Evolutionary conservation across 108 stramenopile genomes (phyloP).

Genomic region (Nitzschia sp.): DNA sequence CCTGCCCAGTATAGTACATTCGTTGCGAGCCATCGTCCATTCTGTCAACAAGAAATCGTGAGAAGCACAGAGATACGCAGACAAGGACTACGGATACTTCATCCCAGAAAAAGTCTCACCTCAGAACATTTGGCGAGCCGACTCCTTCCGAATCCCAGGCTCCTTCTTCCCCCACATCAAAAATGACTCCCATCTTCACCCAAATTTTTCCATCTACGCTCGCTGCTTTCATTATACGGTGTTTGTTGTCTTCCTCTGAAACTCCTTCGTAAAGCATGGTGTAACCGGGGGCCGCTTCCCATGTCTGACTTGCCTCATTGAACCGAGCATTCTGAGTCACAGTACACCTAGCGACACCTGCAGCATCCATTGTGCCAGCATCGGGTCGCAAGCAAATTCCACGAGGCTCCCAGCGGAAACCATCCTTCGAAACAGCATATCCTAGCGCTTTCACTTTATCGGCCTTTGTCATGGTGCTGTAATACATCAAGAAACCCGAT

Average conservation of each 20-base stretch:
- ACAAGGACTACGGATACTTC: background rate
- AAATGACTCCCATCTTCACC: conserved; percentile 68
- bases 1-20: conserved; percentile 91
- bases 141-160: conserved; percentile 79
- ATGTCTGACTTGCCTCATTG: conserved; percentile 41
- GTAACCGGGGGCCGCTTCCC: conserved; percentile 56
- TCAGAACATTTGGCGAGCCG: conserved; percentile 78
- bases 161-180: conserved; percentile 71
- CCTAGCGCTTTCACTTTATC: conserved; percentile 81
- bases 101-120: conserved; percentile 27
- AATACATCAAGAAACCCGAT: conserved; percentile 89
- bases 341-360: conserved; percentile 78
- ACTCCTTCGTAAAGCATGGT: conserved; percentile 84
- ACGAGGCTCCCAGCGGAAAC: conserved; percentile 80
- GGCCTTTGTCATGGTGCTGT: conserved; percentile 85
- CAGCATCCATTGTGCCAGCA: conserved; percentile 63
- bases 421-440: conserved; percentile 75
- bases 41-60: too few relatives aligned
- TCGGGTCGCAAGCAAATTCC: conserved; percentile 68
- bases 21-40: conserved; percentile 84
- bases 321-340: conserved; percentile 65
- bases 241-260: conserved; percentile 68
- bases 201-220: conserved; percentile 66
- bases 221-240: conserved; percentile 75
- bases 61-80: conserved; percentile 11